phyloP scores from a whole-genome alignment of 352 stramenopile species.

The Pythium scleroteichum region DNA sequence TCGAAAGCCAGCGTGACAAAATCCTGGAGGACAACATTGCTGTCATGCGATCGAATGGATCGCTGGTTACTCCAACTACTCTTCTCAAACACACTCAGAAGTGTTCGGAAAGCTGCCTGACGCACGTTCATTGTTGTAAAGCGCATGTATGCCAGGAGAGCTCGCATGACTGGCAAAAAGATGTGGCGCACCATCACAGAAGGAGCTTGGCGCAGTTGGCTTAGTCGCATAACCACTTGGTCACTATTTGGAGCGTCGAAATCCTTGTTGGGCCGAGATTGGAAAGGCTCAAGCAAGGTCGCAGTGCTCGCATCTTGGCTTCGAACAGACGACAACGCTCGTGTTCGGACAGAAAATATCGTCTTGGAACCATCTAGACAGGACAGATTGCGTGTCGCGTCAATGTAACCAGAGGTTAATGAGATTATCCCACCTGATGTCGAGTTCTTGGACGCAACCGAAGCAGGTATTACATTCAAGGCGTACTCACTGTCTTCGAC shows the following conservation, averaged over 20 bases:
- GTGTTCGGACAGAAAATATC: slow-evolving; percentile 43
- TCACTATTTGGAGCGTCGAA: slow-evolving; percentile 29
- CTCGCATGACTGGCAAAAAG: slow-evolving; percentile 47
- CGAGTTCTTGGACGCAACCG: slow-evolving; percentile 25
- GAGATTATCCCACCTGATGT: slow-evolving; percentile 32
- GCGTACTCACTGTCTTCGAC: slow-evolving; percentile 48
- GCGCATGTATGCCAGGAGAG: slow-evolving; percentile 54
- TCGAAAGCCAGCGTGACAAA: slow-evolving; percentile 63
- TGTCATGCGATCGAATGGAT: slow-evolving; percentile 38
- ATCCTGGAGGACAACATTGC: slow-evolving; percentile 48
- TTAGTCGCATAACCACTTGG: slow-evolving; percentile 33
- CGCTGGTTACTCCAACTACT: slow-evolving; percentile 44
- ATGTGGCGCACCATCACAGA: slow-evolving; percentile 49
- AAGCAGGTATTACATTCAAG: slow-evolving; percentile 39
- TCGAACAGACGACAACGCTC: slow-evolving; percentile 54
- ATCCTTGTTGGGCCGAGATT: slow-evolving; percentile 20
- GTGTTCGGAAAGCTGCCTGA: slow-evolving; percentile 52
- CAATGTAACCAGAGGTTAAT: slow-evolving; percentile 46
- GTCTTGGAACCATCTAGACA: slow-evolving; percentile 35
- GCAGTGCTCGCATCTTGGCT: slow-evolving; percentile 55
- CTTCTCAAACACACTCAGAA: slow-evolving; percentile 65
- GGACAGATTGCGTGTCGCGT: slow-evolving; percentile 19
- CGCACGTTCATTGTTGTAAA: slow-evolving; percentile 41
- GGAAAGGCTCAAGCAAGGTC: slow-evolving; percentile 51
- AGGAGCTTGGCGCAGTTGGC: slow-evolving; percentile 35